phyloP scores from a whole-genome alignment of 1,139 yeast species.

The Magnusiomyces ingens region DNA sequence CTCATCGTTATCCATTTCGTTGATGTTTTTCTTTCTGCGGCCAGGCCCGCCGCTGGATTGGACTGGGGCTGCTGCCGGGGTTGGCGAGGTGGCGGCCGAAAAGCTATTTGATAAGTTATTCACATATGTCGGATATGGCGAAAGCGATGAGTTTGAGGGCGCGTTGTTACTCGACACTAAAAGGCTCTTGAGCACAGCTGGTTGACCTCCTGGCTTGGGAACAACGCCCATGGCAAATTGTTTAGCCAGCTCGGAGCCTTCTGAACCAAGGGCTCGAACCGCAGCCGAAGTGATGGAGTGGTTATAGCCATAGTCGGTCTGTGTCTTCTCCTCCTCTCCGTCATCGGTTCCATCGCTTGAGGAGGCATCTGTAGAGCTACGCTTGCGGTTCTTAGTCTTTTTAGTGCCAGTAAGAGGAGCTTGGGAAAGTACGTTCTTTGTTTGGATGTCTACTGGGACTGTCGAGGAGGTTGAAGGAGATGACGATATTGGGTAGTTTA shows the following conservation, averaged over 20 bases:
- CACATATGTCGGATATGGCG: too few relatives aligned
- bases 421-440: too few relatives aligned
- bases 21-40: slow-evolving; percentile 9
- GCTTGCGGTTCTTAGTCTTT: not conserved
- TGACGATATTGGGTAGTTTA: not conserved
- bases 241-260: slow-evolving; percentile 7
- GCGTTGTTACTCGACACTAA: too few relatives aligned
- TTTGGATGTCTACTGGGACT: too few relatives aligned
- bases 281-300: slow-evolving; percentile 16
- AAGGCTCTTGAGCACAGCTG: not conserved
- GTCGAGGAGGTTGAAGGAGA: not conserved
- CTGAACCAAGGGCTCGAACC: slow-evolving; percentile 14
- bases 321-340: slow-evolving; percentile 9
- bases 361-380: slow-evolving; percentile 1
- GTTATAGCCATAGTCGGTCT: slow-evolving; percentile 14
- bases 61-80: not conserved
- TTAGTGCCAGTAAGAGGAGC: too few relatives aligned
- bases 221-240: slow-evolving; percentile 6
- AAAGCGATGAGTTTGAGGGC: too few relatives aligned
- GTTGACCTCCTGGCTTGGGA: not conserved
- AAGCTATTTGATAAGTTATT: too few relatives aligned
- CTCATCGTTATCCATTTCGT: slow-evolving; percentile 28
- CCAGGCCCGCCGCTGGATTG: not conserved
- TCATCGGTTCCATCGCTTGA: slow-evolving; percentile 7
- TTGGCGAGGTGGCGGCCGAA: not conserved